Evolutionary conservation across 202 grass and related monocot genomes (phyloP), one percentile per base, ranked within the genome.

Genomic region (Dendrocalamus latiflorus): DNA sequence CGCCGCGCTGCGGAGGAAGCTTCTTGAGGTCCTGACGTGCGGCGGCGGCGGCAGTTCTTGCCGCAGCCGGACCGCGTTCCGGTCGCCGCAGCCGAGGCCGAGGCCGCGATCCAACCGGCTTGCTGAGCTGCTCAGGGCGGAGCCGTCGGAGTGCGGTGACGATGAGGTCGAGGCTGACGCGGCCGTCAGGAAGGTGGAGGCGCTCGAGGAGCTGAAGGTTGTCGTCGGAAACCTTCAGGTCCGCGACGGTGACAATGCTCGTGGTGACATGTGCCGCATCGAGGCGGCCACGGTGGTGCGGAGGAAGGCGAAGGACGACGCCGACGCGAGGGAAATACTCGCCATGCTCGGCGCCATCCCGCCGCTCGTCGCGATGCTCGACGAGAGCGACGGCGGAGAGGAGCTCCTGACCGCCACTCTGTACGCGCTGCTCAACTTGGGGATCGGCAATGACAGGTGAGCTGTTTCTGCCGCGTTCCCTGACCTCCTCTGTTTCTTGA

Each of bases 401-500:
- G 85, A 89, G 37, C 13, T 76, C 45, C 88, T 79, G 48, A 56
- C 84, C 36, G 73, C 84, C 0, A 91, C 89, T 10, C 87, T 99
- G 39, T 99, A 99, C 74, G 96, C 96, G 58, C 76, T 99, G 33
- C 93, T 99, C 25, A 99, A 99, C 85, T 55, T 96, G 34, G 96
- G 85, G 20, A 93, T 99, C 74, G 93, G 93, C 73, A 89, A 99
- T 74, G 96, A 99, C 83, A 41, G 90, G 96, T 99, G 86, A 93
- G 93, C 85, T 18, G 17, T 59, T 41, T 25, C 13, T 51, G 16
- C 37, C 16, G 15, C 14, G 9, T 26, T 48, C 64, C 61, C 6
- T 39, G 25, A 6, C 4, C 4, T 67, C 33, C 74, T 68, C 56
- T 78, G 66, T 82, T 83, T 42, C 65, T 28, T 73, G 33, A 72